Evolutionary conservation across 257 asterid species (phyloP), one percentile per base, ranked within the genome.

Genomic region (Apocynum venetum): DNA sequence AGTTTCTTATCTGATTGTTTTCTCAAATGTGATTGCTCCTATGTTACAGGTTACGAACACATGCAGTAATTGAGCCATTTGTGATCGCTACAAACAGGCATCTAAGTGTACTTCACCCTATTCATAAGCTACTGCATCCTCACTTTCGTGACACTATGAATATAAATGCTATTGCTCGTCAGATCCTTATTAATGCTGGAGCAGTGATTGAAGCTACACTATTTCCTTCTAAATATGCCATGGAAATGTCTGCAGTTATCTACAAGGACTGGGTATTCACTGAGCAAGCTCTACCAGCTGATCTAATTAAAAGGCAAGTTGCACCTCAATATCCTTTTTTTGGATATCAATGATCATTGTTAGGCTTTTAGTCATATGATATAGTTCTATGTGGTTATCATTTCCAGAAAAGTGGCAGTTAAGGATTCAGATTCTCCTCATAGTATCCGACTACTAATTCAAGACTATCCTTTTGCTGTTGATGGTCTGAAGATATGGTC

Each of bases 401-500:
- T 43, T n/a, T 78, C 41, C 77, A 93, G 98, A 78, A 94, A 93
- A 77, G 75, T 91, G 78, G 97, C 96, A n/a, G 81, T 89, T 56
- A 84, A 85, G 79, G 94, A 90, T 83, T 73, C 89, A 0, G 80
- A 79, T 80, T 90, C 87, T 15, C 86, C 89, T n/a, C 84, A 81
- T 14, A 93, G 96, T 12, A 73, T 93, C 75, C 92, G 91, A 9
- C 79, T 93, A 75, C 80, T 91, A 40, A 86, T 93, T 3, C 87
- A 86, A 80, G 97, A 91, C 83, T 93, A 93, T 78, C 98, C 98
- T 9, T 91, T 79, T 57, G 97, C 96, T 35, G 93, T 92, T 41
- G 97, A 92, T 78, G 97, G 96, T 10, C 89, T 92, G 17, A 88
- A 89, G 80, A 88, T 91, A 10, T 93, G 98, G 97, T 72, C 89